Percentiles rank a stretch among this genome's conserved stretches.
Conservation (phyloP, 1,139 yeast genomes). For the Kodamaea suecica region DNA sequence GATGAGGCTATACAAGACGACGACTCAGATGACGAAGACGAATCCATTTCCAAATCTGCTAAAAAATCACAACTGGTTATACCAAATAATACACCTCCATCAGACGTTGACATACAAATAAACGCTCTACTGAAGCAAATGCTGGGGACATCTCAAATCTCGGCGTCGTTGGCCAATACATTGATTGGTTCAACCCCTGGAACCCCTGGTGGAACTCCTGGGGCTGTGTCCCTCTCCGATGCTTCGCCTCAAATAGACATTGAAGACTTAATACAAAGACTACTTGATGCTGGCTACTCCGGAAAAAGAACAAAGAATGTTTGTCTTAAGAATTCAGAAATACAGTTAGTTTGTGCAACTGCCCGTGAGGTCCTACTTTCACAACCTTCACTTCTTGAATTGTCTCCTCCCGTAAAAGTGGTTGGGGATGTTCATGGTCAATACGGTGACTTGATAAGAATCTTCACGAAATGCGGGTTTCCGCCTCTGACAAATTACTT, state of each 20-base stretch:
- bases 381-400: conserved; percentile 85
- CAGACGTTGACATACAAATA: background rate
- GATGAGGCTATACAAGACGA: background rate
- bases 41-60: no score
- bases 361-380: conserved; percentile 85
- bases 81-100: background rate
- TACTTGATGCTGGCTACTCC: conserved; percentile 91
- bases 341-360: conserved; percentile 76
- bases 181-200: conserved; percentile 1
- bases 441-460: conserved; percentile 82
- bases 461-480: conserved; percentile 94
- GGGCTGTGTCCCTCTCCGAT: conserved; percentile 4
- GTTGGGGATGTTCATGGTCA: conserved; percentile 99
- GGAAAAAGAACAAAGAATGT: conserved; percentile 90
- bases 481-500: conserved; percentile 95
- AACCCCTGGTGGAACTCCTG: conserved; percentile 9
- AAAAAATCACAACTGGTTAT: background rate
- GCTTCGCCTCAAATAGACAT: conserved; percentile 53
- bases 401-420: conserved; percentile 93
- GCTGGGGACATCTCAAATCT: background rate
- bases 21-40: background rate
- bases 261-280: conserved; percentile 84
- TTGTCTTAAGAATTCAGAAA: conserved; percentile 84
- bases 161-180: background rate
- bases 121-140: background rate